Evolutionary conservation across 2,329 filamentous ascomycete species (phyloP).

Genomic region (Penicillium fuscoglaucum): DNA sequence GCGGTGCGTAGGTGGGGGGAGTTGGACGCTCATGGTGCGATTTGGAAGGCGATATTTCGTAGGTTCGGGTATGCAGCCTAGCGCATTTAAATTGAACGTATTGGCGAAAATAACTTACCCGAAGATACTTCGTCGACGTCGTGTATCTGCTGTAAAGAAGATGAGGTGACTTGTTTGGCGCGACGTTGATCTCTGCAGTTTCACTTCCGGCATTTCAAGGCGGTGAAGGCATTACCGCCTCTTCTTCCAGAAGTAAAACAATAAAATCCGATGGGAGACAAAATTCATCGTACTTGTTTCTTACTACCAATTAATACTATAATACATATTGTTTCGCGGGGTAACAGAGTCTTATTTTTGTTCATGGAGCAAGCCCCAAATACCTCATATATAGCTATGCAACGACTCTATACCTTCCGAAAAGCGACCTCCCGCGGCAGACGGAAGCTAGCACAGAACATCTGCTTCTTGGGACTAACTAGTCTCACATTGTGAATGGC

Average conservation of each 20-base stretch:
- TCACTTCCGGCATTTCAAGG: conserved; percentile 20
- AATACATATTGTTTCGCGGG: conserved; percentile 1
- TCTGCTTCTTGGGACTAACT: conserved; percentile 89
- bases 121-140: neutral
- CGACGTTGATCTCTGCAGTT: conserved; percentile 21
- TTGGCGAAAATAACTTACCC: neutral
- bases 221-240: conserved; percentile 22
- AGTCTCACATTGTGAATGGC: conserved; percentile 69
- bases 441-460: conserved; percentile 94
- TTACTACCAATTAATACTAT: neutral
- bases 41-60: neutral
- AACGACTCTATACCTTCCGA: conserved; percentile 30
- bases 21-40: conserved; percentile 35
- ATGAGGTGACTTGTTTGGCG: neutral
- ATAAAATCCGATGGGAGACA: neutral
- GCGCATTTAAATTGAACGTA: neutral
- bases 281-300: neutral
- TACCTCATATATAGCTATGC: conserved; percentile 18
- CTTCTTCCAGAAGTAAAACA: neutral
- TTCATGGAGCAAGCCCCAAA: conserved; percentile 14
- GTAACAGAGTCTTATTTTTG: conserved; percentile 19
- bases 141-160: neutral
- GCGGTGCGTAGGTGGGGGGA: conserved; percentile 42
- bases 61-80: neutral
- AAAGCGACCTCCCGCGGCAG: conserved; percentile 83